Conservation (phyloP, 371 early-diverging fungal species). For the Rhizopus delemar region DNA sequence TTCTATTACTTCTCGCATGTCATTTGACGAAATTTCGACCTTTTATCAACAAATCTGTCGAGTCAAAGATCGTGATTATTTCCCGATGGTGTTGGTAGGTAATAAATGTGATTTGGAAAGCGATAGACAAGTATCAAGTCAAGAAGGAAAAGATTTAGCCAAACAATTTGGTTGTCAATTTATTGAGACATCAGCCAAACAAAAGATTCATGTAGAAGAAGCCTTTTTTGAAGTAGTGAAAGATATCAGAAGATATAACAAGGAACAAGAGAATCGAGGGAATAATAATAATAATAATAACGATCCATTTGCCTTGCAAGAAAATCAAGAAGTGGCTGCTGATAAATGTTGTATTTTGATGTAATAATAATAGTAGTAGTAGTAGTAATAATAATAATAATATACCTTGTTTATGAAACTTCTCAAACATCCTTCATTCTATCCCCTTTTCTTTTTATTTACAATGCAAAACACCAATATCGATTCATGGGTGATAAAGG, state of each 20-base stretch:
- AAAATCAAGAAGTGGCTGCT: constrained; percentile 32
- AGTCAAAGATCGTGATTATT: constrained; percentile 80
- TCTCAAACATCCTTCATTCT: neutral
- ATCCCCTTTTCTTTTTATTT: neutral
- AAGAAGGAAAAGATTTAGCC: constrained; percentile 35
- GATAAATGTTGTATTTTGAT: constrained; percentile 40
- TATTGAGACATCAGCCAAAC: constrained; percentile 90
- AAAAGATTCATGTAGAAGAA: constrained; percentile 88
- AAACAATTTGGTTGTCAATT: constrained; percentile 31
- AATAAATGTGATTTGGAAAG: constrained; percentile 92
- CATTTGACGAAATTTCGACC: constrained; percentile 80
- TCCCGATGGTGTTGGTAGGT: constrained; percentile 90
- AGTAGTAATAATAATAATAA: too few species aligned
- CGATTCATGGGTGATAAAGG: constrained; percentile 35
- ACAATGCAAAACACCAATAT: constrained; percentile 7
- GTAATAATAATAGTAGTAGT: constrained; percentile 11
- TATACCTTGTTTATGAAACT: neutral
- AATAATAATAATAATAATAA: constrained; percentile 3
- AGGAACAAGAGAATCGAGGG: constrained; percentile 32
- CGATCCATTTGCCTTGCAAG: constrained; percentile 17
- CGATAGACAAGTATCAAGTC: constrained; percentile 63
- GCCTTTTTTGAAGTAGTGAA: constrained; percentile 88
- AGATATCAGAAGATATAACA: constrained; percentile 55
- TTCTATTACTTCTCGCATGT: constrained; percentile 72
- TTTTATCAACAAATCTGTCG: constrained; percentile 80